Evolutionary conservation across 2,329 filamentous ascomycete genomes (phyloP), one percentile per base, ranked within the genome.

Genomic region (Cytospora schulzeri): DNA sequence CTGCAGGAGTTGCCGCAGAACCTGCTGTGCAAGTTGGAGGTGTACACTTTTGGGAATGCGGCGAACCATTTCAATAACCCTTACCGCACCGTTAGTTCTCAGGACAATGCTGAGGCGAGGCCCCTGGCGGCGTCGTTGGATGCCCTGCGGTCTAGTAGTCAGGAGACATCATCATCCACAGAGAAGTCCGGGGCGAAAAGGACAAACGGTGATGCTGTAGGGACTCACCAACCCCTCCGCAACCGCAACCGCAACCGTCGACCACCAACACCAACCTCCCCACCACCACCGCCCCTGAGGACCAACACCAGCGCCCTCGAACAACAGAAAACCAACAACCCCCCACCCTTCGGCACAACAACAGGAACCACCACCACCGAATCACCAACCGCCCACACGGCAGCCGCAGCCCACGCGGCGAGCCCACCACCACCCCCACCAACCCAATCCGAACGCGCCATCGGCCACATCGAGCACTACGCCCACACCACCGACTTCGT

Each of bases 51-150:
- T 73, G 91, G 90, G 31, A 90, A 86, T 64, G 91, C 90, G 0
- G 89, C 91, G 0, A 92, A 92, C 70, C 90, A 93, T 74, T 93
- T 92, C 79, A 93, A 93, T 74, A 92, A 92, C 68, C 91, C 91
- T 0, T 83, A 86, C 68, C 80, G 83, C 3, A 82, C 84, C 64
- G 70, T 78, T 14, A 70, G 75, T 1, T 81, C 80, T 0, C 82
- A 86, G 67, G 69, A 70, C 7, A 69, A 71, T 5, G 74, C 77
- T n/a, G 64, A 73, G n/a, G 70, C 70, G 4, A 73, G 78, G 22
- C 80, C 78, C 0, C 64, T 73, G n/a, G 66, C 66, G 17, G 71
- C 68, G 7, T 69, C 67, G 2, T 76, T 77, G 0, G 75, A 81
- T 60, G 75, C 76, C 15, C 29, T 53, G 48, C 31, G 55, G 3